These are phyloP conservation scores for Tetraselmis striata DNA, from an alignment of 139 green algal genomes.

Conservation along the genomic window DNA sequence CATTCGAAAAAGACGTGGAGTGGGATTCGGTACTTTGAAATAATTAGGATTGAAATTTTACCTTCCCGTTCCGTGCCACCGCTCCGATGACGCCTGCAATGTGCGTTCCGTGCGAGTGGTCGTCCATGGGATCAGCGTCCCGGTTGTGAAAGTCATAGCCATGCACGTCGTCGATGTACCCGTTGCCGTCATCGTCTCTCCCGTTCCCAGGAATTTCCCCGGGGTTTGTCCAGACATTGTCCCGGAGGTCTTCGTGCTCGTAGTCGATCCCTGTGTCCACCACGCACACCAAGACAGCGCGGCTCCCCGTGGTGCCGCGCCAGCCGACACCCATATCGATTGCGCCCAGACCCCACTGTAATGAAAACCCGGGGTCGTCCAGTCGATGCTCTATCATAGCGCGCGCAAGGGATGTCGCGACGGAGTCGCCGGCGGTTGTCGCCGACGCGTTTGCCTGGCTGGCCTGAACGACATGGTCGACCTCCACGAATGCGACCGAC, in stretches of 20 bases:
- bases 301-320: not conserved
- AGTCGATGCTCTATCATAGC: not conserved
- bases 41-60: no score
- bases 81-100: not conserved
- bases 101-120: not conserved
- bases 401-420: not conserved
- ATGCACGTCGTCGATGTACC: not conserved
- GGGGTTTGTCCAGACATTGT: not conserved
- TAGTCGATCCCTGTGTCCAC: not conserved
- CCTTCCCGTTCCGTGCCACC: not conserved
- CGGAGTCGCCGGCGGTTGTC: not conserved
- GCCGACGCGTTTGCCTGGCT: not conserved
- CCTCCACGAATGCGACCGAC: not conserved
- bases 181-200: not conserved
- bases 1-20: no score
- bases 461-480: not conserved
- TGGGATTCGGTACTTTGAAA: no score
- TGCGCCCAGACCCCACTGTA: not conserved
- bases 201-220: not conserved
- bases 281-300: not conserved
- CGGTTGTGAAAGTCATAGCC: not conserved
- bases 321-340: not conserved
- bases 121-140: not conserved
- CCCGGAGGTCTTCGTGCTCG: not conserved
- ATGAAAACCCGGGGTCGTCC: not conserved